phyloP scores from a whole-genome alignment of 176 grass and related monocot species.

The Paspalum notatum region DNA sequence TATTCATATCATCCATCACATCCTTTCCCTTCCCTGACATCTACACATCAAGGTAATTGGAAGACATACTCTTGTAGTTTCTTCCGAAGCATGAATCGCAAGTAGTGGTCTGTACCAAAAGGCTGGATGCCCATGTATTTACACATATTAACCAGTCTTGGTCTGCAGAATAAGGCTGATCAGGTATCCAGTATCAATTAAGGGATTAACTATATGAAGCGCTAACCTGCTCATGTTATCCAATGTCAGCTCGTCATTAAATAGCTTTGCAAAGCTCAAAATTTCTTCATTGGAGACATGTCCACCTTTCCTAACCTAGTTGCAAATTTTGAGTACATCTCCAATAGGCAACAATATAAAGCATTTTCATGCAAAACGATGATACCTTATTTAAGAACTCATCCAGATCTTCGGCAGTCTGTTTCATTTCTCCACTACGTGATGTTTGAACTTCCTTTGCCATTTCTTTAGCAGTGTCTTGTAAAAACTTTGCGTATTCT shows the following conservation, averaged over 20 bases:
- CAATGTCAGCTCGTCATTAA: constrained; percentile 97
- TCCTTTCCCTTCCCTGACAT: constrained; percentile 30
- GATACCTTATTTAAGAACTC: constrained; percentile 85
- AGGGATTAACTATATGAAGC: constrained; percentile 25
- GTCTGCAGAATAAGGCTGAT: constrained; percentile 54
- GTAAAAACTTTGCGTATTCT: constrained; percentile 93
- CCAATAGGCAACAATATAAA: constrained; percentile 2
- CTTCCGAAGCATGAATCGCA: constrained; percentile 93
- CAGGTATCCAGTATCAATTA: constrained; percentile 26
- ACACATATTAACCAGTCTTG: constrained; percentile 95
- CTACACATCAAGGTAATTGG: constrained; percentile 2
- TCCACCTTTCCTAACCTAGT: constrained; percentile 91
- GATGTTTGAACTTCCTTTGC: constrained; percentile 84
- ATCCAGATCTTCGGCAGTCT: constrained; percentile 95
- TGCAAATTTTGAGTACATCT: constrained; percentile 43
- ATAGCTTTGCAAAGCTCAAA: constrained; percentile 92
- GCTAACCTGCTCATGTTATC: constrained; percentile 93
- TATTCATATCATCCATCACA: not conserved
- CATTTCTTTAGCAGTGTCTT: constrained; percentile 95
- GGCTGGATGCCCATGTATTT: constrained; percentile 98
- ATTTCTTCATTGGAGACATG: constrained; percentile 93
- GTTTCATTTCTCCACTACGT: constrained; percentile 78
- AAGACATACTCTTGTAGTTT: constrained; percentile 78
- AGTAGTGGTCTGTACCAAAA: constrained; percentile 92
- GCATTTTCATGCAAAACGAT: not conserved